These are phyloP conservation scores for Candida corydali DNA, from an alignment of 805 yeast species.

Conservation along the genomic window DNA sequence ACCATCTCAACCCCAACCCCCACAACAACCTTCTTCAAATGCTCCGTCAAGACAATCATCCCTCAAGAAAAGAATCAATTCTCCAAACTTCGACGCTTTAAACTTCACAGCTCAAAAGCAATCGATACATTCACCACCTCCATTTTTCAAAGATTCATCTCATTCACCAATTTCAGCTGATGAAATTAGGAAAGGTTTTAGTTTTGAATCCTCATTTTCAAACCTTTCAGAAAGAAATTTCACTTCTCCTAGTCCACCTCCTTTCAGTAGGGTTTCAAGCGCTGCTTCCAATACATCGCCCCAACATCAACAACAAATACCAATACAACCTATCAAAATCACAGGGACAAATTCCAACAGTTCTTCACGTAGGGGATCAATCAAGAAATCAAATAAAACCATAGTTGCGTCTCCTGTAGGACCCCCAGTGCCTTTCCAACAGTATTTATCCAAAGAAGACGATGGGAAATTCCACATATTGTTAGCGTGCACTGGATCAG, in stretches of 20 bases:
- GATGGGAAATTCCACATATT: slow-evolving; percentile 85
- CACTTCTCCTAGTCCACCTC: slow-evolving; percentile 10
- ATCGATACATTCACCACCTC: neutral
- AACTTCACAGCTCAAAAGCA: slow-evolving; percentile 3
- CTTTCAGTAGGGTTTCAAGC: slow-evolving; percentile 2
- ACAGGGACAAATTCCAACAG: slow-evolving; percentile 17
- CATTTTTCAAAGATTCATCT: neutral
- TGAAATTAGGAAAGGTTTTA: slow-evolving; percentile 3
- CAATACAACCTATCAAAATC: slow-evolving; percentile 8
- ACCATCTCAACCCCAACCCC: neutral
- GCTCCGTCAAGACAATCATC: slow-evolving; percentile 9
- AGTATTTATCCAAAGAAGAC: slow-evolving; percentile 66
- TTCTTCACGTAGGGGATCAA: slow-evolving; percentile 19
- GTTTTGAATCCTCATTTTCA: slow-evolving; percentile 3
- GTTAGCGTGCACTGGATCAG: slow-evolving; percentile 93
- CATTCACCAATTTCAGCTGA: slow-evolving; percentile 8
- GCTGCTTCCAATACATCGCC: neutral
- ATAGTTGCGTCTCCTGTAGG: slow-evolving; percentile 54
- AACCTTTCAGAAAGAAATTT: neutral
- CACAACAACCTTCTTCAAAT: neutral
- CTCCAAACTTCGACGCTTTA: slow-evolving; percentile 6
- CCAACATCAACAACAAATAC: slow-evolving; percentile 5
- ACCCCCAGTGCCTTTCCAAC: slow-evolving; percentile 71
- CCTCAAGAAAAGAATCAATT: slow-evolving; percentile 3
- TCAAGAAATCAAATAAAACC: slow-evolving; percentile 44